Percentiles rank a stretch among this genome's conserved stretches.
These are phyloP conservation scores for Litchi chinensis DNA, from an alignment of 345 rosid genomes.

Conservation along the genomic window DNA sequence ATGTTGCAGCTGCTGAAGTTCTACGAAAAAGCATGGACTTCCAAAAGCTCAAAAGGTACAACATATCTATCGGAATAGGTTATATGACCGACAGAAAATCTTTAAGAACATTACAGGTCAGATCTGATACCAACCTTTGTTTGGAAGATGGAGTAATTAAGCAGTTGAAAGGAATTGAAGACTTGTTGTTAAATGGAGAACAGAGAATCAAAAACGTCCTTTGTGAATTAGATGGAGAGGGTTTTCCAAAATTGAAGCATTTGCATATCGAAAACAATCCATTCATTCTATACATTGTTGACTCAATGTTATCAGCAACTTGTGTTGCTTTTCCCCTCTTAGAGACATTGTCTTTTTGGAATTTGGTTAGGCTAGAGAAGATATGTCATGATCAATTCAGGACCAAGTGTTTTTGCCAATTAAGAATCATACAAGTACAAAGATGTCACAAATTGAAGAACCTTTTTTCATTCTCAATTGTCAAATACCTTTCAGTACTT, in stretches of 20 bases:
- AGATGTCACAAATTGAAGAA: conserved; percentile 25
- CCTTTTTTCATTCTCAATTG: conserved; percentile 26
- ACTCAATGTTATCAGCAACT: background rate
- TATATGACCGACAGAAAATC: background rate
- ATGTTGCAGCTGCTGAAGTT: too few relatives aligned
- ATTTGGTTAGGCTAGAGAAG: conserved; percentile 9
- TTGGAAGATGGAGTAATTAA: background rate
- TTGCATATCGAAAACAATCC: background rate
- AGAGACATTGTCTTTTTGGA: conserved; percentile 11
- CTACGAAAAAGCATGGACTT: too few relatives aligned
- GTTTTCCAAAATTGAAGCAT: conserved; percentile 22
- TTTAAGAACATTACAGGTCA: too few relatives aligned
- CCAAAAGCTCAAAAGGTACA: too few relatives aligned
- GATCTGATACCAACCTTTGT: too few relatives aligned
- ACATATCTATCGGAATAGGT: too few relatives aligned
- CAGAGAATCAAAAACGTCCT: background rate
- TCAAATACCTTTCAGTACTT: conserved; percentile 24
- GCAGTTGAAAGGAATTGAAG: conserved; percentile 7
- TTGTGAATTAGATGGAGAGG: background rate
- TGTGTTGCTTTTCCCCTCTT: background rate
- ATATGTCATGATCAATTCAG: background rate
- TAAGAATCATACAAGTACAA: conserved; percentile 16
- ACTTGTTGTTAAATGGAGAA: conserved; percentile 1
- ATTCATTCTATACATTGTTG: background rate
- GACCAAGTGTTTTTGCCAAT: conserved; percentile 5